Base-by-base conservation (phyloP, 2,329 filamentous ascomycete species). In the Chrysoporthe deuterocubensis region DNA sequence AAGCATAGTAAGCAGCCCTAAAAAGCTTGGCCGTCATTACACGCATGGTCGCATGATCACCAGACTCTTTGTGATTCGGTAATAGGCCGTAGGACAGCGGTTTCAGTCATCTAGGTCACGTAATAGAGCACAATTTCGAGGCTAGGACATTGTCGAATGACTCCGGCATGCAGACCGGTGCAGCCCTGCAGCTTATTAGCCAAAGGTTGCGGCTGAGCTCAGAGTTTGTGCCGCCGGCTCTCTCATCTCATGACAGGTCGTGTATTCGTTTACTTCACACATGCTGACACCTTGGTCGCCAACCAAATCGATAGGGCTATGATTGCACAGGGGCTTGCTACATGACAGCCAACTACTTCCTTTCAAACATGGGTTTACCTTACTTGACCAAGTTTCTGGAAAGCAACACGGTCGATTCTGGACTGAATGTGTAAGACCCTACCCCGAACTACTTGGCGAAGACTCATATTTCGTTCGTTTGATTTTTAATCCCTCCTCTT, bases 31-130 rank as follows among this genome's bases (percentile, higher is more conserved):
- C 34, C 34, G 9, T 16, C 4, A 40, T 40, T 14, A 40, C 34
- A 57, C 16, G 54, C 34, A 57, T 57, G 54, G 2, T 57, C 54
- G 16, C 54, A 57, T 57, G 54, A 57, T 57, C 54, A 57, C 16
- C 16, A 40, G 34, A 8, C 16, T 57, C 16, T 40, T 34, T 40
- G 32, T 57, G 32, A 57, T 57, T 57, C 34, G 54, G 40, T 32
- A 37, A 6, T 13, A 37, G 54, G 14, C 50, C 50, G 50, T 6
- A 26, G 50, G 21, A 54, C 21, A 54, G 50, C 50, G 32, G 50
- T 26, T 54, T 26, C 50, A 5, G 50, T 54, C 50, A 54, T 54
- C 50, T 21, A 54, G 50, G 32, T 40, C 37, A 40, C 40, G 54
- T 18, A 57, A 18, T 40, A 34, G 26, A 40, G 34, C 54, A 57